Evolutionary conservation across 192 early-diverging fungal genomes (phyloP).

Genomic region (Coemansia sp.): DNA sequence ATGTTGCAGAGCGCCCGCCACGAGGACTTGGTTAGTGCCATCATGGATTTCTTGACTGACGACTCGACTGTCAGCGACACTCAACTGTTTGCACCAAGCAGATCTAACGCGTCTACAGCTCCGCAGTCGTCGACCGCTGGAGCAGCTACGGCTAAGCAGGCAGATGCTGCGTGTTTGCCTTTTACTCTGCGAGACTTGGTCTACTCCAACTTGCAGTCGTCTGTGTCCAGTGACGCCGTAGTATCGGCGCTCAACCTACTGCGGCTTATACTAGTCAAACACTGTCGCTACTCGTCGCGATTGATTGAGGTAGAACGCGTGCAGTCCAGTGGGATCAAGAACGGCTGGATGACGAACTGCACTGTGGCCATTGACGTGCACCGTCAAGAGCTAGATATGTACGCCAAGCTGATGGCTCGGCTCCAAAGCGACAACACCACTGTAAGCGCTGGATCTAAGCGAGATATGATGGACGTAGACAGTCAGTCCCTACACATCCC

Average conservation of each 20-base stretch:
- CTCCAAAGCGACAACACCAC: constrained; percentile 29
- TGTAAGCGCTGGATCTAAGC: background rate
- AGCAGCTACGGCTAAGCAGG: background rate
- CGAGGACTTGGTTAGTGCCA: constrained; percentile 70
- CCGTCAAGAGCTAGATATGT: constrained; percentile 56
- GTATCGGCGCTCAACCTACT: constrained; percentile 82
- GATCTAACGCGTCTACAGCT: background rate
- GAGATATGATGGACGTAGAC: constrained; percentile 23
- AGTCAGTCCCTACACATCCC: constrained; percentile 35
- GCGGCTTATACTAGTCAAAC: constrained; percentile 69
- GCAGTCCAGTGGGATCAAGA: constrained; percentile 25
- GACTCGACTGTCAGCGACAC: constrained; percentile 60
- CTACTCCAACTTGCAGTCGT: constrained; percentile 83
- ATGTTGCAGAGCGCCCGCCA: constrained; percentile 77
- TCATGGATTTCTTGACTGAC: constrained; percentile 79
- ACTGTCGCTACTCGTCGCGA: constrained; percentile 76
- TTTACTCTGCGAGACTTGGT: constrained; percentile 84
- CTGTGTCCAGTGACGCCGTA: constrained; percentile 79
- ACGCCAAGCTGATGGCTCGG: constrained; percentile 50
- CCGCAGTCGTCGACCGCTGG: background rate
- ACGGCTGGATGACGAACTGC: constrained; percentile 53
- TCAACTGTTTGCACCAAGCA: background rate
- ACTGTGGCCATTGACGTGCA: constrained; percentile 52
- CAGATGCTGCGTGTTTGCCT: constrained; percentile 23
- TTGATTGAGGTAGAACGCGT: constrained; percentile 72